Evolutionary conservation across 306 rosid species (phyloP).

Genomic region (Macrotyloma uniflorum): DNA sequence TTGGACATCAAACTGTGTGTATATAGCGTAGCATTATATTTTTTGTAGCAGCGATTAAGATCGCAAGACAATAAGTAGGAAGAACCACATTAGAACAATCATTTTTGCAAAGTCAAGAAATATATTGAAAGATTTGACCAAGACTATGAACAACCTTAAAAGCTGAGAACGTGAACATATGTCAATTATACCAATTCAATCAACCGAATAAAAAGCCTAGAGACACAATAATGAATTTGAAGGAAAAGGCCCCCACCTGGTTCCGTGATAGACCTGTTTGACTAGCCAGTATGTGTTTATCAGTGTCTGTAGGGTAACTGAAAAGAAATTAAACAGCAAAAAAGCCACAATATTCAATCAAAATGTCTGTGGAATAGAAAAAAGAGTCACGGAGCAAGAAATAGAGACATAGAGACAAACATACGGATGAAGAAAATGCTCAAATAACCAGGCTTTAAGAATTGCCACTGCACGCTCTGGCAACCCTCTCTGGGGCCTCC

Average conservation of each 20-base stretch:
- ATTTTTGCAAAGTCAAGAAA: background rate
- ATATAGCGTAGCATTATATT: background rate
- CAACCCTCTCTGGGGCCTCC: constrained; percentile 97
- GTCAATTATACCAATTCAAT: constrained; percentile 24
- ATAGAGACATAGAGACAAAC: constrained; percentile 33
- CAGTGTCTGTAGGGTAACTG: constrained; percentile 98
- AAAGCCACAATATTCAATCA: constrained; percentile 8
- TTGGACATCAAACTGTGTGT: background rate
- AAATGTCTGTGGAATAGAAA: background rate
- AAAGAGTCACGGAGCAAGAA: background rate
- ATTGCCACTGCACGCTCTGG: constrained; percentile 89
- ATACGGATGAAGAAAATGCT: constrained; percentile 99
- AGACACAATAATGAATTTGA: constrained; percentile 28
- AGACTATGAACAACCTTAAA: background rate
- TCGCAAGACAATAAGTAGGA: background rate
- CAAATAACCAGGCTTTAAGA: constrained; percentile 94
- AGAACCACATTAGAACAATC: constrained; percentile 4
- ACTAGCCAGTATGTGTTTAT: constrained; percentile 91
- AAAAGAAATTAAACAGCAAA: constrained; percentile 19
- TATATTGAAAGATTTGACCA: background rate
- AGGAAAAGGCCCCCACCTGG: constrained; percentile 70
- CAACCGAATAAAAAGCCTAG: constrained; percentile 15
- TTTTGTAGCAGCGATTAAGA: background rate
- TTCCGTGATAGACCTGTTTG: constrained; percentile 96
- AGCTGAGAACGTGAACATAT: background rate